phyloP scores from a whole-genome alignment of 495 filamentous ascomycete species.

The Hypoxylon crocopeplum region DNA sequence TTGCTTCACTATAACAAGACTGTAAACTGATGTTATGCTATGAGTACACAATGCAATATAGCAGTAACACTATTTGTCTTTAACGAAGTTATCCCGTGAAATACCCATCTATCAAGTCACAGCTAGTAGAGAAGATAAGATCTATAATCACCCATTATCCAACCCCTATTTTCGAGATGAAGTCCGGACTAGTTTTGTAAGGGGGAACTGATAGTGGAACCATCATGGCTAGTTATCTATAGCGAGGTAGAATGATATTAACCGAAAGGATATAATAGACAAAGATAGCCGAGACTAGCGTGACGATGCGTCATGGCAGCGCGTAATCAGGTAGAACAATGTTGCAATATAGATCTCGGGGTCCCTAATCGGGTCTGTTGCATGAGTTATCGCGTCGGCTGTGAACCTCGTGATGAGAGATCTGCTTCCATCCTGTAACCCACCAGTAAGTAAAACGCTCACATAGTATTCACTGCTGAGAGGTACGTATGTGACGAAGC shows the following conservation, averaged over 20 bases:
- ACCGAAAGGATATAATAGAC: background rate
- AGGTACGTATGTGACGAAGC: background rate
- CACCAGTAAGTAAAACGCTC: background rate
- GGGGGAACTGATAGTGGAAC: background rate
- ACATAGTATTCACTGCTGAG: background rate
- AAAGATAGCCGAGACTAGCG: conserved; percentile 5
- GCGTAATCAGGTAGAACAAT: conserved; percentile 8
- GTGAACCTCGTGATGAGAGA: conserved; percentile 26
- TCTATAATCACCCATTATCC: too few species aligned
- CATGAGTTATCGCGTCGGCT: conserved; percentile 29
- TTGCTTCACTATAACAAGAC: too few species aligned
- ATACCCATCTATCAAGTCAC: too few species aligned
- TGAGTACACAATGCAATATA: too few species aligned
- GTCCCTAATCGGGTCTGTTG: conserved; percentile 25
- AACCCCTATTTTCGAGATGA: too few species aligned
- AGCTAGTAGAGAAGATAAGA: too few species aligned
- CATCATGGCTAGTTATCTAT: too few species aligned
- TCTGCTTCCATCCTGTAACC: background rate
- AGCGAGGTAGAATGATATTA: background rate
- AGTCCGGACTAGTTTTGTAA: background rate
- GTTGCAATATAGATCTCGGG: conserved; percentile 23
- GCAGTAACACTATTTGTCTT: too few species aligned
- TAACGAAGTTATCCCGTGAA: too few species aligned
- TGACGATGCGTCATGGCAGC: conserved; percentile 1
- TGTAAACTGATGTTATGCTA: too few species aligned